Percentiles rank a stretch among this genome's conserved stretches.
These are phyloP conservation scores for Trametopsis cervina DNA, from an alignment of 768 basidiomycete genomes.

Conservation along the genomic window DNA sequence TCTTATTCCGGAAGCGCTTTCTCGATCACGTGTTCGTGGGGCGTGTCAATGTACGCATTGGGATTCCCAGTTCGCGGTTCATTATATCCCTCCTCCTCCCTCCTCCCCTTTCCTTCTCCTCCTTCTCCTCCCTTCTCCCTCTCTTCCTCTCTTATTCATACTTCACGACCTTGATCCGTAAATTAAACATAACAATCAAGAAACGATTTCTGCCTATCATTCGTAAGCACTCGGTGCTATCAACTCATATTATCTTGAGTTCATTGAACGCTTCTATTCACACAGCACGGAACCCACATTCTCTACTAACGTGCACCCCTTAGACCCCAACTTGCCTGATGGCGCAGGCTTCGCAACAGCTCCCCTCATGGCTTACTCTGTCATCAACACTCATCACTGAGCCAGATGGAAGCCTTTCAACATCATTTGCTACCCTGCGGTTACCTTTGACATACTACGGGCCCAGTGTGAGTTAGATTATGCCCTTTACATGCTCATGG, in stretches of 20 bases:
- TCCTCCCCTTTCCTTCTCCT: neutral
- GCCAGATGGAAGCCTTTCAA: constrained; percentile 45
- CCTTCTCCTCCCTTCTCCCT: neutral
- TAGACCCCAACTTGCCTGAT: constrained; percentile 25
- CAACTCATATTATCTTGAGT: neutral
- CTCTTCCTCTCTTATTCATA: neutral
- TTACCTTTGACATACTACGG: constrained; percentile 79
- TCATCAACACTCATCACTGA: constrained; percentile 47
- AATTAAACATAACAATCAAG: constrained; percentile 1
- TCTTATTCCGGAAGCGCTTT: too few species aligned
- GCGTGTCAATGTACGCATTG: neutral
- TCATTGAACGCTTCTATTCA: constrained; percentile 2
- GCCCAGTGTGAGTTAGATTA: constrained; percentile 58
- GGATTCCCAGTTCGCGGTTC: too few species aligned
- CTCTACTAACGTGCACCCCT: constrained; percentile 10
- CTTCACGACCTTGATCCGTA: neutral
- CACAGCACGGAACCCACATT: constrained; percentile 12
- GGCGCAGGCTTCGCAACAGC: constrained; percentile 56
- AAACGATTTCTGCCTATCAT: neutral
- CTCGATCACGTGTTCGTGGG: constrained; percentile 4
- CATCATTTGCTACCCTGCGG: constrained; percentile 48
- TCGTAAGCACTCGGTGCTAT: neutral
- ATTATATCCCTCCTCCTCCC: neutral
- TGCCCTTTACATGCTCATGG: neutral
- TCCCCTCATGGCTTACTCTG: constrained; percentile 69